A percentile compares a stretch with the other conserved stretches of the same genome.
These are phyloP conservation scores for Hyphopichia wangnamkhiaoensis DNA, from an alignment of 1,139 yeast genomes.

Conservation along the genomic window DNA sequence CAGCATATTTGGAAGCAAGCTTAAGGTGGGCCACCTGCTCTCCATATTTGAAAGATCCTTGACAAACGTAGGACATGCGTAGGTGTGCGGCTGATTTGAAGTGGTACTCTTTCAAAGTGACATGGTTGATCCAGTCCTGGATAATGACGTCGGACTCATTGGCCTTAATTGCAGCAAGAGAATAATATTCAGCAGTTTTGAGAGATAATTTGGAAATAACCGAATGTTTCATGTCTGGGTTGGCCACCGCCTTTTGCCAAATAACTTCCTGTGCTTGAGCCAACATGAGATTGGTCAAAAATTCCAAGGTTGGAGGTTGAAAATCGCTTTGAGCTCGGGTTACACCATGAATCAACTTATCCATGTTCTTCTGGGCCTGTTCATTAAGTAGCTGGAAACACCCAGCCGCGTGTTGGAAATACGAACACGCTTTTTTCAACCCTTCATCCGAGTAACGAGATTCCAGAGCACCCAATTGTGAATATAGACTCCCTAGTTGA, in stretches of 20 bases:
- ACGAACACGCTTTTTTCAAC: slow-evolving; percentile 60
- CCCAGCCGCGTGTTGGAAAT: slow-evolving; percentile 74
- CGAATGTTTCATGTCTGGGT: slow-evolving; percentile 57
- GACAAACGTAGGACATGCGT: slow-evolving; percentile 54
- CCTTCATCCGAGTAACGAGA: slow-evolving; percentile 53
- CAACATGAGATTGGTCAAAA: slow-evolving; percentile 49
- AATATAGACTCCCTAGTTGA: slow-evolving; percentile 67
- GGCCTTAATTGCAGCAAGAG: slow-evolving; percentile 45
- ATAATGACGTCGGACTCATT: slow-evolving; percentile 52
- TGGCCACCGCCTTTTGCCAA: slow-evolving; percentile 69
- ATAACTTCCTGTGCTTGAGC: slow-evolving; percentile 89
- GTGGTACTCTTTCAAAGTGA: slow-evolving; percentile 58
- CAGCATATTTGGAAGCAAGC: slow-evolving; percentile 32
- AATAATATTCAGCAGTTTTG: slow-evolving; percentile 62
- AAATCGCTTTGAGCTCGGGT: slow-evolving; percentile 22
- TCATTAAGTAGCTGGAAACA: slow-evolving; percentile 47
- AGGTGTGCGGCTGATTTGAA: slow-evolving; percentile 72
- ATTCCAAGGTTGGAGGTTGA: slow-evolving; percentile 25
- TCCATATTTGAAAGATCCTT: slow-evolving; percentile 60
- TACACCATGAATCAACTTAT: slow-evolving; percentile 2
- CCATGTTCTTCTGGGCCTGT: slow-evolving; percentile 8
- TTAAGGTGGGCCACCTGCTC: slow-evolving; percentile 63
- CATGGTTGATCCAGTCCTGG: slow-evolving; percentile 65
- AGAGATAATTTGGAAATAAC: slow-evolving; percentile 63
- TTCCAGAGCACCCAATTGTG: slow-evolving; percentile 52